A percentile compares a stretch with the other conserved stretches of the same genome.
These are phyloP conservation scores for Calonectria pseudoreteaudii DNA, from an alignment of 2,329 filamentous ascomycete genomes.

Conservation along the genomic window DNA sequence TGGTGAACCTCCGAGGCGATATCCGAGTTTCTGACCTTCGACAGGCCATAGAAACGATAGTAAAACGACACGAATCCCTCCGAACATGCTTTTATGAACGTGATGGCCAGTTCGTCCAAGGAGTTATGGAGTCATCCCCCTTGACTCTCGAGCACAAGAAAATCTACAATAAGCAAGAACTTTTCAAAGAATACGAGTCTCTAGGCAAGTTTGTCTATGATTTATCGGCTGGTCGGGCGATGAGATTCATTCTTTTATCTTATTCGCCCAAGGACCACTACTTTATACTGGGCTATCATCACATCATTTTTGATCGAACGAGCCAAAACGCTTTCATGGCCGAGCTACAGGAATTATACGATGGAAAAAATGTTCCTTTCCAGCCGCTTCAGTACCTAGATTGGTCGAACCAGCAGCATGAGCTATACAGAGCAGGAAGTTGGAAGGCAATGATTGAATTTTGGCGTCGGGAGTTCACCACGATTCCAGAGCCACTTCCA, in stretches of 20 bases:
- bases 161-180: neutral
- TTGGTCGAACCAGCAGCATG: neutral
- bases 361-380: neutral
- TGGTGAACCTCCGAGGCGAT: neutral
- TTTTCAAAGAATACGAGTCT: neutral
- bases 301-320: neutral
- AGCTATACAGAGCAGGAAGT: neutral
- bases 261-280: neutral
- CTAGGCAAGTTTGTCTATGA: neutral
- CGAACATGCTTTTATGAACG: neutral
- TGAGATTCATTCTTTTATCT: constrained; percentile 5
- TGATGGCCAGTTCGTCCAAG: neutral
- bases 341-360: neutral
- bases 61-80: neutral
- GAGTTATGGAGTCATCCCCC: neutral
- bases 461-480: neutral
- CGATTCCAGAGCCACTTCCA: neutral
- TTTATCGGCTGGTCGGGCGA: neutral
- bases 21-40: neutral
- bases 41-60: neutral
- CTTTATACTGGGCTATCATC: neutral
- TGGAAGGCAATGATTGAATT: neutral
- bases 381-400: neutral
- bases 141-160: neutral
- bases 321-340: neutral